These are phyloP conservation scores for Microcos paniculata DNA, from an alignment of 345 rosid species.

Conservation along the genomic window DNA sequence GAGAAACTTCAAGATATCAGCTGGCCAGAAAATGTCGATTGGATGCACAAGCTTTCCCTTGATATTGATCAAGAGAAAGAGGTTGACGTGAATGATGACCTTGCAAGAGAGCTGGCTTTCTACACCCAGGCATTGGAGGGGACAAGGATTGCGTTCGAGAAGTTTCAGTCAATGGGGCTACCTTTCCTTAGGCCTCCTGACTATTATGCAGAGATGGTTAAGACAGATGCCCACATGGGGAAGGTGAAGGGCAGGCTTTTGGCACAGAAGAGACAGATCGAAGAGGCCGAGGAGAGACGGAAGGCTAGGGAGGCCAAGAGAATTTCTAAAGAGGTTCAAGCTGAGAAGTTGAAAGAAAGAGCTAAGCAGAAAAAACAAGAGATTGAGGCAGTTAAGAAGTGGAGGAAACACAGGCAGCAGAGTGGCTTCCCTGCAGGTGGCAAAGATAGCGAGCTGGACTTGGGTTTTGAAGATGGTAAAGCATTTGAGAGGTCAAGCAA, in stretches of 20 bases:
- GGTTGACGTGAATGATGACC: slow-evolving; percentile 89
- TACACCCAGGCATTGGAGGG: slow-evolving; percentile 84
- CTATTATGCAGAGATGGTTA: slow-evolving; percentile 91
- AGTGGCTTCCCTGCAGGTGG: slow-evolving; percentile 59
- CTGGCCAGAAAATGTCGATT: slow-evolving; percentile 69
- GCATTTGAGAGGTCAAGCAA: slow-evolving; percentile 58
- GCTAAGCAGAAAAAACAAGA: slow-evolving; percentile 68
- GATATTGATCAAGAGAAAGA: slow-evolving; percentile 64
- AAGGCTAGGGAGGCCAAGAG: slow-evolving; percentile 83
- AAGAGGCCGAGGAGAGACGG: slow-evolving; percentile 90
- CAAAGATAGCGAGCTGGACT: slow-evolving; percentile 50
- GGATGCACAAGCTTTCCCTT: slow-evolving; percentile 68
- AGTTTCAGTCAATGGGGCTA: slow-evolving; percentile 52
- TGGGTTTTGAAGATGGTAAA: slow-evolving; percentile 65
- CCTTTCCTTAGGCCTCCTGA: slow-evolving; percentile 82
- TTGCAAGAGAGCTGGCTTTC: slow-evolving; percentile 67
- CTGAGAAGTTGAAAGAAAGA: slow-evolving; percentile 76
- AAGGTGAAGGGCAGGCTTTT: slow-evolving; percentile 77
- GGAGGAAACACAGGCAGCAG: slow-evolving; percentile 90
- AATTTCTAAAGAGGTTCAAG: slow-evolving; percentile 74
- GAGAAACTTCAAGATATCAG: slow-evolving; percentile 80
- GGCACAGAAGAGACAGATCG: slow-evolving; percentile 62
- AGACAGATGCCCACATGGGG: slow-evolving; percentile 75
- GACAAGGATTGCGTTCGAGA: slow-evolving; percentile 58
- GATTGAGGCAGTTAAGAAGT: slow-evolving; percentile 75